Evolutionary conservation across 805 yeast genomes (phyloP).

Genomic region (Hanseniaspora osmophila): DNA sequence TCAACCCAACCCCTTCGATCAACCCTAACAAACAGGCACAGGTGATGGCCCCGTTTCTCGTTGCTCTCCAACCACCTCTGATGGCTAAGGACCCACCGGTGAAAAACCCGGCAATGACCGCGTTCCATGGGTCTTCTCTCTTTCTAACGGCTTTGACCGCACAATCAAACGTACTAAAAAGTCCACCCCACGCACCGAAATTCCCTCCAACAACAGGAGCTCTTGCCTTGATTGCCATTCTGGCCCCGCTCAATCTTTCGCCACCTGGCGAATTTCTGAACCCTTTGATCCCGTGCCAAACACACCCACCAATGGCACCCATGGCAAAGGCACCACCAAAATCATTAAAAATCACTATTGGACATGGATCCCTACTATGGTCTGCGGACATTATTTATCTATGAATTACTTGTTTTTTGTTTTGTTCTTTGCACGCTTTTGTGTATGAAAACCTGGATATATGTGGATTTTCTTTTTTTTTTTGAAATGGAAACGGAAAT

Average conservation of each 20-base stretch:
- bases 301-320: constrained; percentile 98
- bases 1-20: constrained; percentile 95
- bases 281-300: constrained; percentile 98
- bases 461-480: too few relatives aligned
- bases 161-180: constrained; percentile 91
- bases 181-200: constrained; percentile 99
- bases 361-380: constrained; percentile 98
- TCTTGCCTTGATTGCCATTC: constrained; percentile 83
- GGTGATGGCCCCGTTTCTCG: constrained; percentile 89
- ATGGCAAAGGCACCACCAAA: constrained; percentile 98
- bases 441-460: not conserved
- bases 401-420: not conserved
- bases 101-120: constrained; percentile 93
- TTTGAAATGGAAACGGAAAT: too few relatives aligned
- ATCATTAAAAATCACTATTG: constrained; percentile 87
- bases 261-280: constrained; percentile 96
- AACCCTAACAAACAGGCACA: constrained; percentile 95
- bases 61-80: constrained; percentile 97
- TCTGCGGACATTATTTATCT: constrained; percentile 65
- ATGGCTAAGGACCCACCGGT: constrained; percentile 96
- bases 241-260: constrained; percentile 81
- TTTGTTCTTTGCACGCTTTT: not conserved
- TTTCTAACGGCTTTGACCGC: constrained; percentile 88
- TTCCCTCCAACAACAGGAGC: constrained; percentile 98
- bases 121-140: constrained; percentile 97